These are phyloP conservation scores for Leccinum longicurvipes DNA, from an alignment of 768 basidiomycete species.

Conservation along the genomic window DNA sequence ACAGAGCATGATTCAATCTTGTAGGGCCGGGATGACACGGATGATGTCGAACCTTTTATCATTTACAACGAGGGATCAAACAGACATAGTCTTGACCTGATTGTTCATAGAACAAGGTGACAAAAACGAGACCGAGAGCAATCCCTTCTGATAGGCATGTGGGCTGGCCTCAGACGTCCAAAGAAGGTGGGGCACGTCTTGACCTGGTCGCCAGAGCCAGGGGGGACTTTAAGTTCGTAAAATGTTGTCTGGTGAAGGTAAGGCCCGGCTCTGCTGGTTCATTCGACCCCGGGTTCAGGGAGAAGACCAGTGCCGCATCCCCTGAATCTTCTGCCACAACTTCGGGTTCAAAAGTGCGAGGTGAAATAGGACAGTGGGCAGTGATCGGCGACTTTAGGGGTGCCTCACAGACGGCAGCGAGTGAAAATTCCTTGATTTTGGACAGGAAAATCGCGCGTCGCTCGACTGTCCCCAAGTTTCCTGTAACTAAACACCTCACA, in stretches of 20 bases:
- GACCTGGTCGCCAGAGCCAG: constrained; percentile 7
- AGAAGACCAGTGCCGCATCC: background rate
- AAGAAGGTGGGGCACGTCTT: constrained; percentile 51
- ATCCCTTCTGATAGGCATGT: constrained; percentile 18
- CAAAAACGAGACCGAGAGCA: constrained; percentile 25
- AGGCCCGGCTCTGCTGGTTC: constrained; percentile 65
- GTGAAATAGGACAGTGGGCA: constrained; percentile 67
- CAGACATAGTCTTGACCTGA: constrained; percentile 34
- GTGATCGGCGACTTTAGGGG: constrained; percentile 69
- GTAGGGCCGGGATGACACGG: constrained; percentile 35
- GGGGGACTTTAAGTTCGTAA: background rate
- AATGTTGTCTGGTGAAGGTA: constrained; percentile 28
- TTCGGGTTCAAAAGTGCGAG: constrained; percentile 62
- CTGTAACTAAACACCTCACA: constrained; percentile 2
- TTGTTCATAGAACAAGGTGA: constrained; percentile 17
- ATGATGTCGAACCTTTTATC: constrained; percentile 5
- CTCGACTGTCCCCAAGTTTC: constrained; percentile 45
- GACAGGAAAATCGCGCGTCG: constrained; percentile 74
- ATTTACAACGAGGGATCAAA: constrained; percentile 28
- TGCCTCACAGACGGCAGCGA: constrained; percentile 59
- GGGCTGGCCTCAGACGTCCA: constrained; percentile 48
- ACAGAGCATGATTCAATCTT: constrained; percentile 47
- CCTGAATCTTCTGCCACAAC: constrained; percentile 30
- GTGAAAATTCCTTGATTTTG: constrained; percentile 66
- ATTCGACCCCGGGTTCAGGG: constrained; percentile 39